Base-by-base conservation (phyloP, 768 basidiomycete genomes). In the Hericium coralloides region DNA sequence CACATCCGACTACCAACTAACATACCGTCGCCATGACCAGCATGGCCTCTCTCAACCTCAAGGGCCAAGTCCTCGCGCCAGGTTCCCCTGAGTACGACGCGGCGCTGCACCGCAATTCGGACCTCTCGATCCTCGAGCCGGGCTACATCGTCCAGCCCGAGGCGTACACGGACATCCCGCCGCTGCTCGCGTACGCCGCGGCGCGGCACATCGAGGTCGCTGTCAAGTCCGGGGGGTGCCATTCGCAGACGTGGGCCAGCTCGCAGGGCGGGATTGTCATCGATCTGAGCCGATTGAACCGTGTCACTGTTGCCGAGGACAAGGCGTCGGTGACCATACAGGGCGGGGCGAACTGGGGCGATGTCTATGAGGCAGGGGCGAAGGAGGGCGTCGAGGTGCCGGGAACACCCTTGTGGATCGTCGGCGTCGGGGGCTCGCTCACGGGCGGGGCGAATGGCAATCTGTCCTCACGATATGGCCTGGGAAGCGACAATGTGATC, bases 401-500 rank as follows among this genome's bases (percentile, higher is more conserved):
- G 20, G 62, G 64, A 14, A 51, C 54, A 23, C 56, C 64, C 1
- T 54, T 65, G 7, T 63, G 64, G 62, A 61, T 63, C 51, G 60
- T 63, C 22, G 64, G 64, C 12, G 61, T 63, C n/a, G 65, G 60
- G 31, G 63, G 63, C 6, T 64, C 61, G 55, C 55, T 64, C 3
- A 58, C 63, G 5, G 66, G 66, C 9, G 67, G 67, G 3, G 67
- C 66, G 1, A 66, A 65, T 53, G 63, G 63, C n/a, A 58, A 22
- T 43, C 49, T 64, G 38, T 53, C 52, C 49, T 56, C 55, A 18
- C 17, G 55, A 41, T 59, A 68, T 41, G 79, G 79, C 2, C 62
- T 81, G 37, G 71, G 64, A 2, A 66, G 78, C 55, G 80, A 81
- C 62, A 81, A 80, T 53, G 68, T 80, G 20, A 45, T 67, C 4